These are phyloP conservation scores for Laburnicola sp. DNA, from an alignment of 2,329 filamentous ascomycete species.

Conservation along the genomic window DNA sequence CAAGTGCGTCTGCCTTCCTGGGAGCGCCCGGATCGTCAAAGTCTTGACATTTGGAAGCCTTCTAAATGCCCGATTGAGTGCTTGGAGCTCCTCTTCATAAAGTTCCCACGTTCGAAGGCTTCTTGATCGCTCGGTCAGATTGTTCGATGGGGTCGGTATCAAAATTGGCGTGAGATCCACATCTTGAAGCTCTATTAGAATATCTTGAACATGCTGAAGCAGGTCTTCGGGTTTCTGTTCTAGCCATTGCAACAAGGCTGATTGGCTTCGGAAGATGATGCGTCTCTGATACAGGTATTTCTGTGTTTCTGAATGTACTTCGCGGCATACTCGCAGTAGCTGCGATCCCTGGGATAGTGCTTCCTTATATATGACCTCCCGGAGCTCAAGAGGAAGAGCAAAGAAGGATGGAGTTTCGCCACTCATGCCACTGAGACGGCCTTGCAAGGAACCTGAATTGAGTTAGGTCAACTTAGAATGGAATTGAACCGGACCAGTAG, in stretches of 20 bases:
- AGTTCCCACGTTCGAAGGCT: constrained; percentile 29
- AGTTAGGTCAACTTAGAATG: too few species aligned
- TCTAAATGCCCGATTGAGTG: constrained; percentile 17
- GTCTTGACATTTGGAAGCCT: constrained; percentile 24
- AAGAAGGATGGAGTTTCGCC: constrained; percentile 13
- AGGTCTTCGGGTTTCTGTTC: constrained; percentile 14
- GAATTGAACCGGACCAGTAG: too few species aligned
- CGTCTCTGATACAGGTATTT: constrained; percentile 37
- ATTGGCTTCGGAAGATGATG: constrained; percentile 29
- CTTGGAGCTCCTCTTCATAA: constrained; percentile 29
- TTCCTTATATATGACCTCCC: constrained; percentile 34
- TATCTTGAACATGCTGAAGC: constrained; percentile 22
- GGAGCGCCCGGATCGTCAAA: constrained; percentile 23
- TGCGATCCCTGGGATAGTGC: constrained; percentile 25
- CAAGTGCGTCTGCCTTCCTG: constrained; percentile 26
- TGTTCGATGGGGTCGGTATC: not conserved
- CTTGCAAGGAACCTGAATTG: not conserved
- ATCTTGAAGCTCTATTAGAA: constrained; percentile 32
- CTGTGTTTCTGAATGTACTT: constrained; percentile 31
- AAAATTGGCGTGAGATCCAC: constrained; percentile 33
- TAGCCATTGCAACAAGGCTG: constrained; percentile 30
- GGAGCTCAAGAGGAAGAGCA: constrained; percentile 35
- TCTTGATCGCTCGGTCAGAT: not conserved
- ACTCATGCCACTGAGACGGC: not conserved
- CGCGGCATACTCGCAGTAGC: constrained; percentile 30